Evolutionary conservation across 495 filamentous ascomycete genomes (phyloP).

Genomic region (Talaromyces stipitatus): DNA sequence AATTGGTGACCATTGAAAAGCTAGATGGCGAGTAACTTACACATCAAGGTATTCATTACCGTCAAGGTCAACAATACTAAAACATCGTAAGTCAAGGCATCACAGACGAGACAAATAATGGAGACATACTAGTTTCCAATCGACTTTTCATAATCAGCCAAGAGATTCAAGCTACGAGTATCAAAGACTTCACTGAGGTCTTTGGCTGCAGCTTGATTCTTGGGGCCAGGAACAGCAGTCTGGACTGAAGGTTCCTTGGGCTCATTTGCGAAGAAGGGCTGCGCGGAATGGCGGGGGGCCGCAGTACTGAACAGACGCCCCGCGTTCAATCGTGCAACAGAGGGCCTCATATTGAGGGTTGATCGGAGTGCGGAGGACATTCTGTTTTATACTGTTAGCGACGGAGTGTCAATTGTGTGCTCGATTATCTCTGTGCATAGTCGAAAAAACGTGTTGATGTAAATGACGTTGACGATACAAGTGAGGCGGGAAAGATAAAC

Average conservation of each 20-base stretch:
- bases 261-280: slow-evolving; percentile 63
- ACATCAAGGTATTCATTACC: slow-evolving; percentile 62
- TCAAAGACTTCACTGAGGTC: slow-evolving; percentile 85
- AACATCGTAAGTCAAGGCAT: not conserved
- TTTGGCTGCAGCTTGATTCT: slow-evolving; percentile 60
- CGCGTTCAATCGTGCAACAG: slow-evolving; percentile 26
- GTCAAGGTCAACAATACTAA: slow-evolving; percentile 77
- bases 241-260: slow-evolving; percentile 64
- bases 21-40: slow-evolving; percentile 41
- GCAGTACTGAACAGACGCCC: slow-evolving; percentile 35
- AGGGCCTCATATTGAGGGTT: slow-evolving; percentile 31
- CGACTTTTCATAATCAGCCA: slow-evolving; percentile 69
- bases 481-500: not conserved
- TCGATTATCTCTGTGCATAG: not conserved
- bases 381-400: not conserved
- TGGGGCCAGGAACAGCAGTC: slow-evolving; percentile 79
- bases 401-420: not conserved
- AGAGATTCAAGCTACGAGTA: slow-evolving; percentile 86
- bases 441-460: not conserved
- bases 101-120: not conserved
- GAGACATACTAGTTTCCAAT: slow-evolving; percentile 50
- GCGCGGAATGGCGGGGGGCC: slow-evolving; percentile 31
- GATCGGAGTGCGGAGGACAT: slow-evolving; percentile 38
- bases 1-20: too few relatives aligned
- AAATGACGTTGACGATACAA: not conserved